Base-by-base conservation (phyloP, 805 yeast species). In the Lipomyces kockii region DNA sequence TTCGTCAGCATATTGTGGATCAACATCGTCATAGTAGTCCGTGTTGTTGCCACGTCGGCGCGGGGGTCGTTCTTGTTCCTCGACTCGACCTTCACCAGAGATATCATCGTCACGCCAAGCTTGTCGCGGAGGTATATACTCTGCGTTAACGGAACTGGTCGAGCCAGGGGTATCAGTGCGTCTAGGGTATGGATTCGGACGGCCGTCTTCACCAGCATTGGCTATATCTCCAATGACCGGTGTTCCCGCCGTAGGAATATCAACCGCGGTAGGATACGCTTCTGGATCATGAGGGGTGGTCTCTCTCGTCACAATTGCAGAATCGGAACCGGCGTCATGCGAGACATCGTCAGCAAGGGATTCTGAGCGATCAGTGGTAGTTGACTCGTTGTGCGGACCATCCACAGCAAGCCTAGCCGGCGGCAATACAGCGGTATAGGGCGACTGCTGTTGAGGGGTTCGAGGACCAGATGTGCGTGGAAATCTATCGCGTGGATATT, bases 21-120 rank as follows among this genome's bases (percentile, higher is more conserved):
- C 71, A 22, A 61, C 64, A 46, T 69, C 71, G 37, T 69, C 71
- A 51, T 69, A 69, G 58, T 67, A 69, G 32, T 60, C 65, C 12
- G 62, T 29, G 49, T 25, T 51, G 17, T 62, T 58, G 35, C 29
- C 58, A 29, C 56, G 29, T 25, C 49, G 49, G 0, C 20, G 22
- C 9, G 3, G 7, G 22, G 8, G 8, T 17, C 20, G 49, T 43
- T 43, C 22, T 43, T 43, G 49, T 22, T 25, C 57, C 8, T 37
- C 56, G n/a, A 12, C 17, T 6, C 35, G 61, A 39, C 9, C 64
- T 34, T 34, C 46, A 12, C 29, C 34, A n/a, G 53, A 43, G 6
- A 25, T 20, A 29, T 12, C 57, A 5, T 59, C 29, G n/a, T 29
- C 20, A 46, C 39, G 54, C 69, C 71, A 65, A 2, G 37, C 54